These are phyloP conservation scores for Pseudonectria foliicola DNA, from an alignment of 2,329 filamentous ascomycete species.

Conservation along the genomic window DNA sequence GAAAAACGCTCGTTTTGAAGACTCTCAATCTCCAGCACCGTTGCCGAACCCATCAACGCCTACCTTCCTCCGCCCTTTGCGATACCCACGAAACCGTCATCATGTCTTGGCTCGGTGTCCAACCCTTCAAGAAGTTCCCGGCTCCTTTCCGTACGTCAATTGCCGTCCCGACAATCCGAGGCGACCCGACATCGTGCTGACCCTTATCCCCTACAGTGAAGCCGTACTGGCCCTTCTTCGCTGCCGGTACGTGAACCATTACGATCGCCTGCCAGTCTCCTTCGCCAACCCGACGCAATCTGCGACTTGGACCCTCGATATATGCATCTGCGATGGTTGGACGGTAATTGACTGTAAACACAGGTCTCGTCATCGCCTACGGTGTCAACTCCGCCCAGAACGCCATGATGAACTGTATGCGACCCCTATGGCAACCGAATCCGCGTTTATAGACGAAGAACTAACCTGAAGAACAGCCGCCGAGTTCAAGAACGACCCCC, in stretches of 20 bases:
- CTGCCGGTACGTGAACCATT: conserved; percentile 66
- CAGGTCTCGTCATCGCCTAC: conserved; percentile 81
- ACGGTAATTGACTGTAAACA: conserved; percentile 19
- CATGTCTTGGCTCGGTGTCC: conserved; percentile 67
- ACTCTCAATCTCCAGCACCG: conserved; percentile 27
- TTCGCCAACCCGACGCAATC: conserved; percentile 4
- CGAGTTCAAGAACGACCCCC: conserved; percentile 95
- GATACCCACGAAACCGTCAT: conserved; percentile 40
- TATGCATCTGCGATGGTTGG: conserved; percentile 11
- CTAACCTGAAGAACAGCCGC: conserved; percentile 53
- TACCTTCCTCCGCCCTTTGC: conserved; percentile 27
- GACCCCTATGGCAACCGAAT: conserved; percentile 3
- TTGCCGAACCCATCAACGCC: conserved; percentile 27
- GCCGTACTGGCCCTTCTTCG: conserved; percentile 90
- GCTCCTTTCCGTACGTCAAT: conserved; percentile 66
- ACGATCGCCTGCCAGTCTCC: conserved; percentile 9
- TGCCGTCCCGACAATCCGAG: conserved; percentile 13
- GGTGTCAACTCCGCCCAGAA: conserved; percentile 81
- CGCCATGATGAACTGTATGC: conserved; percentile 67
- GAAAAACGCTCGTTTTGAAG: conserved; percentile 36
- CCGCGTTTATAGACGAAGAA: conserved; percentile 1
- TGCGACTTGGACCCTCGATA: conserved; percentile 12
- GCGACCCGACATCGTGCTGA: conserved; percentile 19
- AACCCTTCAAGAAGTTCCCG: conserved; percentile 70
- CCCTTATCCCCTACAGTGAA: conserved; percentile 54